phyloP scores from a whole-genome alignment of 257 asterid genomes.

The Fraxinus americana region DNA sequence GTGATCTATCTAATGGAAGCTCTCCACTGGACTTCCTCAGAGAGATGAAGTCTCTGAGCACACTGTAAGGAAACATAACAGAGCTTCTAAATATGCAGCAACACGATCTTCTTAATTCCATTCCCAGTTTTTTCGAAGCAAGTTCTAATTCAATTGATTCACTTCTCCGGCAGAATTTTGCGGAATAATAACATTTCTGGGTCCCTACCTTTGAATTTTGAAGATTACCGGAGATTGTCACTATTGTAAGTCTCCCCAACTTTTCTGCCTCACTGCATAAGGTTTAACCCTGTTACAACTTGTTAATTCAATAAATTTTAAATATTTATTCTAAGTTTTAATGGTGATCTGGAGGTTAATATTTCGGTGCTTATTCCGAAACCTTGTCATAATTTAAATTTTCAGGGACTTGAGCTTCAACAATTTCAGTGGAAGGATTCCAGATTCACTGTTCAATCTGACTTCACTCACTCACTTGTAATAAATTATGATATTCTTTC shows the following conservation, averaged over 20 bases:
- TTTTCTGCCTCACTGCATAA: not conserved
- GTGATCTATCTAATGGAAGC: constrained; percentile 72
- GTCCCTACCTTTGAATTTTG: constrained; percentile 58
- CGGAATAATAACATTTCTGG: constrained; percentile 81
- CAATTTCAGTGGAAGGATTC: constrained; percentile 61
- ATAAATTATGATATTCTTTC: constrained; percentile 17
- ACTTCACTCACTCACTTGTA: constrained; percentile 56
- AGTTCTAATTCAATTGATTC: not conserved
- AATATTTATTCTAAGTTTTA: not conserved
- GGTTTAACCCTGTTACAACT: not conserved
- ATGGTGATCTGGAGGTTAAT: not conserved
- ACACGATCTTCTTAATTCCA: not conserved
- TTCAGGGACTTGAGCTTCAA: constrained; percentile 94
- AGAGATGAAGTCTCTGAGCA: constrained; percentile 49
- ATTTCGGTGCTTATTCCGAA: not conserved
- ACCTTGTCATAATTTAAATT: constrained; percentile 7
- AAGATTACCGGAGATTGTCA: constrained; percentile 47
- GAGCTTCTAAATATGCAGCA: not conserved
- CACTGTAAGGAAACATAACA: constrained; percentile 51
- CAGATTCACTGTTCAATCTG: constrained; percentile 57
- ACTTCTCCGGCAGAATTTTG: constrained; percentile 49
- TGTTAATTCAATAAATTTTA: too few relatives aligned
- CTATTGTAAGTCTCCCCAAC: constrained; percentile 54
- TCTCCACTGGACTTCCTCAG: constrained; percentile 64
- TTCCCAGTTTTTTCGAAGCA: not conserved